These are phyloP conservation scores for Metarhizium guizhouense DNA, from an alignment of 2,329 filamentous ascomycete genomes.

Conservation along the genomic window DNA sequence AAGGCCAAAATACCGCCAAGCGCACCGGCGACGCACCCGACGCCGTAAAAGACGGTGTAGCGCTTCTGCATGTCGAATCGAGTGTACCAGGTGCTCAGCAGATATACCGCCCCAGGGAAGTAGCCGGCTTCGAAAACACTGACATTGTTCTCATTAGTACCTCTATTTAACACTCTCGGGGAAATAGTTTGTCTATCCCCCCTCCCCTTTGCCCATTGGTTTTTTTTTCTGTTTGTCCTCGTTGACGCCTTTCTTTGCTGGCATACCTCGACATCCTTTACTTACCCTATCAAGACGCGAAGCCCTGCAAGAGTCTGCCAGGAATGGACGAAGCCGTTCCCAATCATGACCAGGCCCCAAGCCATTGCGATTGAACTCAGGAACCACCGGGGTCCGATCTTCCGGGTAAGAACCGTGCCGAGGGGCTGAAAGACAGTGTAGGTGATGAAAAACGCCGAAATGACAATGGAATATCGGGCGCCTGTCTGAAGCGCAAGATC, in stretches of 20 bases:
- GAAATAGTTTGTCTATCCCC: too few relatives aligned
- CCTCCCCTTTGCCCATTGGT: too few relatives aligned
- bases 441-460: slow-evolving; percentile 14
- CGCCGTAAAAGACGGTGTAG: slow-evolving; percentile 1
- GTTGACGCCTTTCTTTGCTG: too few relatives aligned
- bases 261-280: too few relatives aligned
- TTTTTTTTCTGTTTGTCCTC: too few relatives aligned
- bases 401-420: slow-evolving; percentile 11
- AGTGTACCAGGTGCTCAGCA: background rate
- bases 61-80: slow-evolving; percentile 2
- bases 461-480: slow-evolving; percentile 10
- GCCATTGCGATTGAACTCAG: slow-evolving; percentile 11
- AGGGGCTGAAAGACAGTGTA: slow-evolving; percentile 15
- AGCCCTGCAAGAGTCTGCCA: slow-evolving; percentile 1
- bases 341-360: slow-evolving; percentile 13
- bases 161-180: too few relatives aligned
- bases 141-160: background rate
- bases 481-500: background rate
- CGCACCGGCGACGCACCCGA: background rate
- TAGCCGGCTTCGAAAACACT: background rate
- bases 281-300: background rate
- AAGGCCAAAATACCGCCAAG: background rate
- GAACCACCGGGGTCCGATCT: slow-evolving; percentile 14
- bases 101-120: background rate
- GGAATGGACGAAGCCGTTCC: slow-evolving; percentile 9